Evolutionary conservation across 768 basidiomycete species (phyloP).

Genomic region (Pseudohyphozyma bogoriensis): DNA sequence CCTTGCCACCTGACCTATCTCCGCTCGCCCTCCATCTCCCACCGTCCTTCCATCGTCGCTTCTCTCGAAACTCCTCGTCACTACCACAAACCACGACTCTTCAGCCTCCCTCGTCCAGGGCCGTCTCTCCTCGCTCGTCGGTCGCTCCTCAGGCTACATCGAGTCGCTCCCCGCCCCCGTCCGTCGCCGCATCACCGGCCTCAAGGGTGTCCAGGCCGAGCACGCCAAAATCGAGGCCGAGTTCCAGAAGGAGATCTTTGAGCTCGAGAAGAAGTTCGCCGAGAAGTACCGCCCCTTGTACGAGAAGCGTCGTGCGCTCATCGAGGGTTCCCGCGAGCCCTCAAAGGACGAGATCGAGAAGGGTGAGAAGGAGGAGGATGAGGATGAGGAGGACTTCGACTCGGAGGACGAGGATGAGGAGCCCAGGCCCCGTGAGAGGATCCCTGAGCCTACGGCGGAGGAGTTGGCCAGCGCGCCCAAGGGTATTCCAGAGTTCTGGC

Average conservation of each 20-base stretch:
- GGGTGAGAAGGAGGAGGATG: constrained; percentile 63
- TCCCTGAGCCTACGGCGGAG: constrained; percentile 32
- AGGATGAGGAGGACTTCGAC: constrained; percentile 32
- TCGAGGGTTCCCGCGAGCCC: constrained; percentile 62
- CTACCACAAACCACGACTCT: constrained; percentile 53
- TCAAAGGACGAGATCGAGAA: constrained; percentile 71
- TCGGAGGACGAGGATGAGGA: constrained; percentile 35
- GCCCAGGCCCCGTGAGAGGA: constrained; percentile 12
- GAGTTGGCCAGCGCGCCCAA: constrained; percentile 36
- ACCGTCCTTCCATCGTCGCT: constrained; percentile 1
- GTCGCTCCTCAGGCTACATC: constrained; percentile 89
- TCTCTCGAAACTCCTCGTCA: not conserved
- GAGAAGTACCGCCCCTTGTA: constrained; percentile 57
- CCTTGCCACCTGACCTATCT: not conserved
- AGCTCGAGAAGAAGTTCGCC: constrained; percentile 79
- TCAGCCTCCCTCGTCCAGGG: constrained; percentile 66
- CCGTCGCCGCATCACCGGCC: constrained; percentile 73
- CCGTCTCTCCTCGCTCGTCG: constrained; percentile 71
- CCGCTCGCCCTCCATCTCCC: not conserved
- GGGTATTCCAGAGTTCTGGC: constrained; percentile 93
- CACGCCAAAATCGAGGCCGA: constrained; percentile 83
- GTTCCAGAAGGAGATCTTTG: constrained; percentile 89
- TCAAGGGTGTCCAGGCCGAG: constrained; percentile 88
- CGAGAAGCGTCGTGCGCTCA: constrained; percentile 72
- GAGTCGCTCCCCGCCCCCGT: constrained; percentile 72